These are phyloP conservation scores for Chlamydomonas sphaeroides DNA, from an alignment of 139 green algal species.

Conservation along the genomic window DNA sequence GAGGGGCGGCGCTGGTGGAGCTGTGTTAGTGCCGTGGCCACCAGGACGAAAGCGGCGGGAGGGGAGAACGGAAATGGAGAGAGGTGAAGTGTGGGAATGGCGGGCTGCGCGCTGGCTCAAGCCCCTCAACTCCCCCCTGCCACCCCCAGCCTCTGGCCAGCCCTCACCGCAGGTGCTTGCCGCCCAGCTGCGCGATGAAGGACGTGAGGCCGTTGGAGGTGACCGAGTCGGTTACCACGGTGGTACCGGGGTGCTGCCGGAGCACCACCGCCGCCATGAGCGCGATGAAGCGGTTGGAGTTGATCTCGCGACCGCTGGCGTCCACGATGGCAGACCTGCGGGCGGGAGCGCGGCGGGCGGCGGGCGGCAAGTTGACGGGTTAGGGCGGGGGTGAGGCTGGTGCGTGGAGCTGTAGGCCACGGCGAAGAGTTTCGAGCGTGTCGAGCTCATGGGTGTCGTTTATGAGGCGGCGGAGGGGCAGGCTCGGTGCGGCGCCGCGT, in stretches of 20 bases:
- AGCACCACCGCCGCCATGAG: slow-evolving; percentile 87
- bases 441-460: no score
- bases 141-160: background rate
- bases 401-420: background rate
- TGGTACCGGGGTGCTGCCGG: slow-evolving; percentile 87
- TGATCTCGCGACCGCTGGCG: slow-evolving; percentile 81
- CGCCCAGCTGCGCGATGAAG: slow-evolving; percentile 88
- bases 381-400: background rate
- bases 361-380: background rate
- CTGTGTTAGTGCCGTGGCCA: no score
- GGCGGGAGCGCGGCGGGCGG: background rate
- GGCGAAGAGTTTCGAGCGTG: no score
- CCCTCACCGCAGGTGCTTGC: slow-evolving; percentile 78
- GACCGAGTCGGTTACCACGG: slow-evolving; percentile 95
- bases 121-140: background rate
- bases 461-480: no score
- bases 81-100: no score
- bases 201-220: slow-evolving; percentile 89
- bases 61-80: no score
- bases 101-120: no score
- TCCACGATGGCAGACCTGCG: slow-evolving; percentile 83
- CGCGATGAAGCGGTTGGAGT: slow-evolving; percentile 95
- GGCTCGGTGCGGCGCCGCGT: no score
- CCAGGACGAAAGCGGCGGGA: no score
- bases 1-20: no score